Base-by-base conservation (phyloP, 2,329 filamentous ascomycete species). In the Aureobasidium sp. region DNA sequence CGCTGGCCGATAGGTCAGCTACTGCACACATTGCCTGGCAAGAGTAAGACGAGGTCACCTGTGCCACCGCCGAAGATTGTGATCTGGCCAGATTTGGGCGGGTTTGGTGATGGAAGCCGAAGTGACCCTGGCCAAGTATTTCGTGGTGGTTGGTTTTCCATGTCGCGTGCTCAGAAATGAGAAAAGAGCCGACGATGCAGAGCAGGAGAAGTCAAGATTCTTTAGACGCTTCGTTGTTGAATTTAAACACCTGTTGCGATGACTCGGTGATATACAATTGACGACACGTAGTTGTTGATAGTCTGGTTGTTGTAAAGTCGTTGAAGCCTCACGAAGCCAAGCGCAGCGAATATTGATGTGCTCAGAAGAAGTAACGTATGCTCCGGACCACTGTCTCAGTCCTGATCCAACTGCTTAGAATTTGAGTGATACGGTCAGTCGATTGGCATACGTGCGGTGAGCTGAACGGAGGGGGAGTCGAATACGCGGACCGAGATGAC, bases 51-150 rank as follows among this genome's bases (percentile, higher is more conserved):
- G 7, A 27, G 2, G 11, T 7, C 8, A 49, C 45, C 45, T 60
- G 88, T 95, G 50, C 90, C 90, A 34, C 90, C 90, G 0, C 90
- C 94, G 69, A 96, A 93, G 47, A 95, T 85, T 19, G 90, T 88
- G 55, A 95, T 84, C 55, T 84, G 84, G 59, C 69, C 64, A 66
- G 56, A 56, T 49, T 47, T 38, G 49, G 59, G 59, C 58, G 62
- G 61, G 11, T 56, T 51, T 6, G 54, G 41, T 55, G 59, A 53
- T 42, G 57, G 21, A 39, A 58, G 35, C 39, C 61, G 41, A 45
- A 51, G 48, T 37, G 48, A 51, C 48, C 48, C 48, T 51, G 48
- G 48, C 48, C 48, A 51, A 21, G 32, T 39, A 17, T 38, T 49
- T 49, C 45, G 32, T n/a, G 45, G 45, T 39, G 34, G 34, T 5